A percentile compares a stretch with the other conserved stretches of the same genome.
Conservation (phyloP, 2,329 filamentous ascomycete species). For the Paraphaeosphaeria minitans region DNA sequence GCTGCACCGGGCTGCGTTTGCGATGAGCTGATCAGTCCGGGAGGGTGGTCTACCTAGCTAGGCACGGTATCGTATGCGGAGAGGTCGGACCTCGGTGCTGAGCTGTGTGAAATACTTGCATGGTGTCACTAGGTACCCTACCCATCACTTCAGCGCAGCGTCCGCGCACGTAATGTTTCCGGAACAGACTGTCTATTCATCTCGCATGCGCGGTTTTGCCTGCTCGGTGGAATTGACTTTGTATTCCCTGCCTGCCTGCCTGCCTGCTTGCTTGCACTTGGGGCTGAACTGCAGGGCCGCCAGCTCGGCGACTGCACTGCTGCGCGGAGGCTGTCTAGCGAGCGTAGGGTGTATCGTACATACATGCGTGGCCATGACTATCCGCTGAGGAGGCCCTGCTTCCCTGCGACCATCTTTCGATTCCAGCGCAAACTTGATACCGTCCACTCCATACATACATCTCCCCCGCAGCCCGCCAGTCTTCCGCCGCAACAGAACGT, state of each 20-base stretch:
- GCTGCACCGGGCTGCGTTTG: too few relatives aligned
- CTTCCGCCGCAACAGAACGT: neutral
- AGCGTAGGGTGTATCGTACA: neutral
- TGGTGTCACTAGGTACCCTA: too few relatives aligned
- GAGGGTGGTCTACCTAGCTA: too few relatives aligned
- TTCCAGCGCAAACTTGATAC: neutral
- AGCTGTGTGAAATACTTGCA: too few relatives aligned
- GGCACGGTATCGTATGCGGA: too few relatives aligned
- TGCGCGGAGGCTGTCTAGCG: neutral
- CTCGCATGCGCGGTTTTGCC: neutral
- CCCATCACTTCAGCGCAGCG: too few relatives aligned
- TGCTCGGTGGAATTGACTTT: slow-evolving; percentile 4
- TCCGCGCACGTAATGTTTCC: too few relatives aligned
- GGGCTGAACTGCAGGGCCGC: neutral
- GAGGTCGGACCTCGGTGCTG: too few relatives aligned
- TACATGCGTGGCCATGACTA: neutral
- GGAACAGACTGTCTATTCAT: slow-evolving; percentile 8
- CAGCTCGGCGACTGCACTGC: slow-evolving; percentile 7
- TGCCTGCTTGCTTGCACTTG: neutral
- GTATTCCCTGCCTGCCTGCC: neutral
- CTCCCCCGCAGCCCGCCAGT: too few relatives aligned
- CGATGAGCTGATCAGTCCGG: too few relatives aligned
- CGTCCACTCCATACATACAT: neutral
- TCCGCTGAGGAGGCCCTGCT: neutral
- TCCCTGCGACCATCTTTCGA: too few relatives aligned